phyloP scores from a whole-genome alignment of 441 rosid species.

The Dalechampia spathulata region DNA sequence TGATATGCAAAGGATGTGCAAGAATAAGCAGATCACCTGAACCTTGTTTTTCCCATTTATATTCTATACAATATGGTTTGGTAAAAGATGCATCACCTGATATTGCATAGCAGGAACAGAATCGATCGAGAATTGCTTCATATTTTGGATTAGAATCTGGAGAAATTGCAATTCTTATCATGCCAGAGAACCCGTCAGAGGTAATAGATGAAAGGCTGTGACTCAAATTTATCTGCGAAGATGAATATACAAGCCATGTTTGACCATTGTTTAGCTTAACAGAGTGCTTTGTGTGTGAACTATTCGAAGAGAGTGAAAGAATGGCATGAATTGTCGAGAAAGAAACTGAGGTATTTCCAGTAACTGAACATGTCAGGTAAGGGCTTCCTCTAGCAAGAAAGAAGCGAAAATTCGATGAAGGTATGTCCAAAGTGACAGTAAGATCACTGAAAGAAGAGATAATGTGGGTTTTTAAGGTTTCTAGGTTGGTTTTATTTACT shows the following conservation, averaged over 20 bases:
- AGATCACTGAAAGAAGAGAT: constrained; percentile 72
- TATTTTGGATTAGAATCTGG: constrained; percentile 34
- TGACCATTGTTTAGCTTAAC: constrained; percentile 61
- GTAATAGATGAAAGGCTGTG: constrained; percentile 32
- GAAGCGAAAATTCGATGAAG: constrained; percentile 57
- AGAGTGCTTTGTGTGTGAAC: constrained; percentile 50
- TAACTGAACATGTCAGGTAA: constrained; percentile 56
- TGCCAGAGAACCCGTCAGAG: constrained; percentile 48
- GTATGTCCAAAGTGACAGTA: constrained; percentile 64
- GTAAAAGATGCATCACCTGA: constrained; percentile 68
- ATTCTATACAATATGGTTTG: constrained; percentile 62
- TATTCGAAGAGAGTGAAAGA: constrained; percentile 38
- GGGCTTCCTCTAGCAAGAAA: constrained; percentile 83
- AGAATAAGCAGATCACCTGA: constrained; percentile 79
- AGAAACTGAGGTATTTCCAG: constrained; percentile 31
- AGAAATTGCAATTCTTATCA: constrained; percentile 49
- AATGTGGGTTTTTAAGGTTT: constrained; percentile 31
- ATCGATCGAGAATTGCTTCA: constrained; percentile 65
- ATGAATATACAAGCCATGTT: constrained; percentile 70
- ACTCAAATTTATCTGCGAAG: constrained; percentile 49
- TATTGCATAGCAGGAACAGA: constrained; percentile 61
- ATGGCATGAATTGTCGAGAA: constrained; percentile 70
- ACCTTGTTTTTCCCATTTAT: constrained; percentile 77
- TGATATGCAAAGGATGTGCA: constrained; percentile 85
- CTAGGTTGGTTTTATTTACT: constrained; percentile 21